Evolutionary conservation across 352 stramenopile species (phyloP).

Genomic region (Hyaloperonospora brassicae): DNA sequence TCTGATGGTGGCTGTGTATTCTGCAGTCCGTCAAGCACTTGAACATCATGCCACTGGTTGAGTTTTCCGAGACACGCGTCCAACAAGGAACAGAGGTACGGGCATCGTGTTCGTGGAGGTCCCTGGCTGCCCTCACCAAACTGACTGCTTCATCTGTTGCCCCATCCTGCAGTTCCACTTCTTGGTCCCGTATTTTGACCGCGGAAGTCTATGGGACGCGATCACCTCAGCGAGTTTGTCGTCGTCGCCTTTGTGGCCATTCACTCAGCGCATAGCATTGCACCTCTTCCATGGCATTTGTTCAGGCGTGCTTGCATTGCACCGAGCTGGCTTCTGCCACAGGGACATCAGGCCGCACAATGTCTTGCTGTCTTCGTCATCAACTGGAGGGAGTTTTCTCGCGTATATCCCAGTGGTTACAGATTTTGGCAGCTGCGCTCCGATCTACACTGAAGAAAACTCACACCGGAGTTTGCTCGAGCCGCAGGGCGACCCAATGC

Average conservation of each 20-base stretch:
- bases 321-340: conserved; percentile 76
- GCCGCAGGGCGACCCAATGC: conserved; percentile 69
- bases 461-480: conserved; percentile 67
- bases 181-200: conserved; percentile 79
- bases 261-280: conserved; percentile 69
- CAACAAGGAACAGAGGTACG: conserved; percentile 66
- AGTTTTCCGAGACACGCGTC: conserved; percentile 63
- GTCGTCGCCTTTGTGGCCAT: conserved; percentile 73
- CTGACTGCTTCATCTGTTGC: not conserved
- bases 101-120: not conserved
- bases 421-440: conserved; percentile 77
- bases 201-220: conserved; percentile 72
- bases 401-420: conserved; percentile 75
- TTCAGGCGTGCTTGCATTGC: conserved; percentile 59
- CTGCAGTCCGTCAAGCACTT: conserved; percentile 65
- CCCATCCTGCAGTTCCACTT: conserved; percentile 56
- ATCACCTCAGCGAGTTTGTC: conserved; percentile 57
- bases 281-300: conserved; percentile 84
- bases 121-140: not conserved
- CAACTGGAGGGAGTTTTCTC: conserved; percentile 54
- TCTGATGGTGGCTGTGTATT: not conserved
- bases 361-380: conserved; percentile 61
- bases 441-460: conserved; percentile 57
- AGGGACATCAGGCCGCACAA: conserved; percentile 84
- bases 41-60: conserved; percentile 72